A percentile compares a stretch with the other conserved stretches of the same genome.
Evolutionary conservation across 805 yeast species (phyloP).

Genomic region (Wickerhamomyces xylosicus): DNA sequence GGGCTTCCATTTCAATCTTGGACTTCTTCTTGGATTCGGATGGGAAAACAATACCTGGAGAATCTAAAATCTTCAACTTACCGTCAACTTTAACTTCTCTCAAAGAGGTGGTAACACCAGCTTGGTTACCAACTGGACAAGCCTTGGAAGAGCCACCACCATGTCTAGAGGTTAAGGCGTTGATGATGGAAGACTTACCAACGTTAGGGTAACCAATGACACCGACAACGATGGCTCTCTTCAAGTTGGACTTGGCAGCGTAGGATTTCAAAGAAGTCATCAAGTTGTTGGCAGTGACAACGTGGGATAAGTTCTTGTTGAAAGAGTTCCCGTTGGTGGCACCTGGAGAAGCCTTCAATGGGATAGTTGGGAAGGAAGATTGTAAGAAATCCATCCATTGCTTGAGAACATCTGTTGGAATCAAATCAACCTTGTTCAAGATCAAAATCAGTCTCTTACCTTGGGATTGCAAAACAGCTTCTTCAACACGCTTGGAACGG

Average conservation of each 20-base stretch:
- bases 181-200: conserved; percentile 91
- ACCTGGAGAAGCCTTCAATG: conserved; percentile 71
- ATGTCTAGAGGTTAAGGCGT: conserved; percentile 77
- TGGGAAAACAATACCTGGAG: conserved; percentile 98
- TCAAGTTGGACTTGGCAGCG: conserved; percentile 74
- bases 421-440: conserved; percentile 84
- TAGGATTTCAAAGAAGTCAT: conserved; percentile 77
- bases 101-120: conserved; percentile 90
- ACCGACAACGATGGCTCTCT: conserved; percentile 86
- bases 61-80: conserved; percentile 80
- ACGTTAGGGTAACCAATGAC: conserved; percentile 97
- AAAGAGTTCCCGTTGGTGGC: conserved; percentile 60
- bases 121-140: conserved; percentile 96
- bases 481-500: conserved; percentile 84
- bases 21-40: conserved; percentile 39
- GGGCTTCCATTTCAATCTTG: conserved; percentile 71
- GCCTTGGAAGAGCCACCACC: conserved; percentile 58
- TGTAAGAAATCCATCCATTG: conserved; percentile 77
- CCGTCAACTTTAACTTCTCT: conserved; percentile 90
- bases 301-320: conserved; percentile 62
- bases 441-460: conserved; percentile 79
- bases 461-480: conserved; percentile 71
- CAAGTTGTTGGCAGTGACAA: conserved; percentile 63
- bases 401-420: conserved; percentile 76
- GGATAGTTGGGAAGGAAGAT: conserved; percentile 84